phyloP scores from a whole-genome alignment of 192 early-diverging fungal species.

The Podila horticola region DNA sequence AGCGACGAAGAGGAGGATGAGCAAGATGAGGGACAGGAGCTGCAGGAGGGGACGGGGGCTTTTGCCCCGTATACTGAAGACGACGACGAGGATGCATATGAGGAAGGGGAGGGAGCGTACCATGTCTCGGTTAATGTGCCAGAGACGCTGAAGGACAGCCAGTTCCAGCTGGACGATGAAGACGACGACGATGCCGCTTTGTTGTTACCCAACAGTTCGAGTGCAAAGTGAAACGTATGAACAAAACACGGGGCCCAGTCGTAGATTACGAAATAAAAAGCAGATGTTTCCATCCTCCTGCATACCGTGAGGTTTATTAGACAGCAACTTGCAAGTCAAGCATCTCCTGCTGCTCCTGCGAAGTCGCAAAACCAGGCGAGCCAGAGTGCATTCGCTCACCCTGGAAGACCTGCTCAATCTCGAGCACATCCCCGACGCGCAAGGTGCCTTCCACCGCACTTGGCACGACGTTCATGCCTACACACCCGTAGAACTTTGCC shows the following conservation, averaged over 20 bases:
- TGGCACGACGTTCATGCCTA: slow-evolving; percentile 57
- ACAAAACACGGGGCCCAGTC: too few relatives aligned
- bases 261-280: too few relatives aligned
- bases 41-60: not conserved
- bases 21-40: slow-evolving; percentile 6
- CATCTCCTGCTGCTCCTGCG: not conserved
- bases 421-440: slow-evolving; percentile 43
- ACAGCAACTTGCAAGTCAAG: too few relatives aligned
- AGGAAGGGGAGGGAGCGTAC: not conserved
- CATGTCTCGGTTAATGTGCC: not conserved
- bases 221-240: too few relatives aligned
- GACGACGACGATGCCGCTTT: slow-evolving; percentile 1
- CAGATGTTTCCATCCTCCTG: too few relatives aligned
- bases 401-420: slow-evolving; percentile 36
- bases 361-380: slow-evolving; percentile 19
- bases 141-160: slow-evolving; percentile 2
- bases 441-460: slow-evolving; percentile 22
- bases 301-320: too few relatives aligned
- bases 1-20: not conserved
- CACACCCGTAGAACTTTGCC: slow-evolving; percentile 56
- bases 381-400: slow-evolving; percentile 41
- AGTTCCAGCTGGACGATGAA: slow-evolving; percentile 19
- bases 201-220: too few relatives aligned
- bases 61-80: not conserved
- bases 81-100: not conserved